Evolutionary conservation across 225 moss, liverwort and hornwort genomes (phyloP).

Genomic region (Marchantia polymorpha): DNA sequence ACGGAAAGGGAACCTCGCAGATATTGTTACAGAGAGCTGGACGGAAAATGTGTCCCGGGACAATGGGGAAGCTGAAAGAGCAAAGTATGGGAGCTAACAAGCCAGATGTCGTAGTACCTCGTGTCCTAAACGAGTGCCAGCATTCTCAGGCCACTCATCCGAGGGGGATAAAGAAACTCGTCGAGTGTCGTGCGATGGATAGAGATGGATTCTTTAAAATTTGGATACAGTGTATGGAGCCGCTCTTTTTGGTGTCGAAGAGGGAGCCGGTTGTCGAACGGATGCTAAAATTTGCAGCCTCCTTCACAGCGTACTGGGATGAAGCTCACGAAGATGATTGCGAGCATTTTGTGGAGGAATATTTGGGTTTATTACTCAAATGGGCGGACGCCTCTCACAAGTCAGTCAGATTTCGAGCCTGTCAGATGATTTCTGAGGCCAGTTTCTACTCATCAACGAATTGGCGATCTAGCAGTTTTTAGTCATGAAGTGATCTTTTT

Average conservation of each 20-base stretch:
- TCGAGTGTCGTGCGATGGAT: conserved; percentile 61
- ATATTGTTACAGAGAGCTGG: background rate
- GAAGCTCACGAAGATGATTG: conserved; percentile 59
- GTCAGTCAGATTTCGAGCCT: conserved; percentile 73
- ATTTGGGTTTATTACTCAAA: conserved; percentile 60
- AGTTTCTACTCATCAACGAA: background rate
- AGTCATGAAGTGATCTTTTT: background rate
- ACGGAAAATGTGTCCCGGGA: background rate
- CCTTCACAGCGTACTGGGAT: conserved; percentile 66
- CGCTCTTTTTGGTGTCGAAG: conserved; percentile 64
- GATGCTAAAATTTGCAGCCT: conserved; percentile 56
- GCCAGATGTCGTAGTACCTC: conserved; percentile 55
- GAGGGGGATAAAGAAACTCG: conserved; percentile 66
- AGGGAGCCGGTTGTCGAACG: conserved; percentile 74
- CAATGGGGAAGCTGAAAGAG: conserved; percentile 14
- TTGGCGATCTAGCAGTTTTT: background rate
- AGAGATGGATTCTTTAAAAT: conserved; percentile 49
- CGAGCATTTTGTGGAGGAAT: conserved; percentile 68
- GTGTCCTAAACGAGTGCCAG: conserved; percentile 65
- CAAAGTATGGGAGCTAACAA: conserved; percentile 12
- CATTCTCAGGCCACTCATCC: conserved; percentile 55
- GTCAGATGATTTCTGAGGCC: conserved; percentile 84
- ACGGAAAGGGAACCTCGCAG: no score
- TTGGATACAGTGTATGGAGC: conserved; percentile 60
- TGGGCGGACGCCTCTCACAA: conserved; percentile 59